Conservation (phyloP, 2,329 filamentous ascomycete species). For the Ophiostoma sp. region DNA sequence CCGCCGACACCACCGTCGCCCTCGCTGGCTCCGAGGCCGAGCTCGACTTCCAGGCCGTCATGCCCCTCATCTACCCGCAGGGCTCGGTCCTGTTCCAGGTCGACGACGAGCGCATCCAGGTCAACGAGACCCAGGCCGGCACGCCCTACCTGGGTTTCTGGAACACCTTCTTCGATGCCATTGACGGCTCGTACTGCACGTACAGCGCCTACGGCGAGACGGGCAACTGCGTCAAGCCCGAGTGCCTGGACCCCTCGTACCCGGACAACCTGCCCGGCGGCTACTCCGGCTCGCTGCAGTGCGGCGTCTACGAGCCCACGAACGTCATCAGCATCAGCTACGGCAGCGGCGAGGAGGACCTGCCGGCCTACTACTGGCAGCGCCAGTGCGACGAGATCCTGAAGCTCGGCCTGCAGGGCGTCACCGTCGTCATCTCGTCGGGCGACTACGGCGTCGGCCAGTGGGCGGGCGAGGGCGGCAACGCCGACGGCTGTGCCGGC, state of each 20-base stretch:
- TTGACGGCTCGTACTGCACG: slow-evolving; percentile 48
- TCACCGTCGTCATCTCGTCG: slow-evolving; percentile 45
- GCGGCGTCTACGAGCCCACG: slow-evolving; percentile 42
- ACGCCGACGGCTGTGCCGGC: slow-evolving; percentile 28
- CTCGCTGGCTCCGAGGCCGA: slow-evolving; percentile 36
- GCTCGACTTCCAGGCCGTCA: slow-evolving; percentile 46
- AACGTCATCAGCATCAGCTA: slow-evolving; percentile 55
- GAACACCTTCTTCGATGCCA: slow-evolving; percentile 43
- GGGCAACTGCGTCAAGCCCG: slow-evolving; percentile 37
- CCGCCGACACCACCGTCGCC: slow-evolving; percentile 19
- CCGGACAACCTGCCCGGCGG: slow-evolving; percentile 43
- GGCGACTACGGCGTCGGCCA: slow-evolving; percentile 46
- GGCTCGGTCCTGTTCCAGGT: slow-evolving; percentile 35
- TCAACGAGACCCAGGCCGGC: slow-evolving; percentile 27
- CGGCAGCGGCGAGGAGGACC: slow-evolving; percentile 48
- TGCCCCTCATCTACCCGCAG: slow-evolving; percentile 49
- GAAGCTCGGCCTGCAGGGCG: slow-evolving; percentile 48
- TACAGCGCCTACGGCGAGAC: slow-evolving; percentile 44
- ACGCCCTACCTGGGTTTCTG: slow-evolving; percentile 28
- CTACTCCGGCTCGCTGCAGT: slow-evolving; percentile 43
- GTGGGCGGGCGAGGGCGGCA: slow-evolving; percentile 30
- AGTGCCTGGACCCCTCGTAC: slow-evolving; percentile 44
- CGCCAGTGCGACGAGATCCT: slow-evolving; percentile 48
- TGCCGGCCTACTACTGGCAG: slow-evolving; percentile 51
- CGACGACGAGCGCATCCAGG: slow-evolving; percentile 33